Conservation (phyloP, 169 alveolate genomes). For the Babesia sp. region DNA sequence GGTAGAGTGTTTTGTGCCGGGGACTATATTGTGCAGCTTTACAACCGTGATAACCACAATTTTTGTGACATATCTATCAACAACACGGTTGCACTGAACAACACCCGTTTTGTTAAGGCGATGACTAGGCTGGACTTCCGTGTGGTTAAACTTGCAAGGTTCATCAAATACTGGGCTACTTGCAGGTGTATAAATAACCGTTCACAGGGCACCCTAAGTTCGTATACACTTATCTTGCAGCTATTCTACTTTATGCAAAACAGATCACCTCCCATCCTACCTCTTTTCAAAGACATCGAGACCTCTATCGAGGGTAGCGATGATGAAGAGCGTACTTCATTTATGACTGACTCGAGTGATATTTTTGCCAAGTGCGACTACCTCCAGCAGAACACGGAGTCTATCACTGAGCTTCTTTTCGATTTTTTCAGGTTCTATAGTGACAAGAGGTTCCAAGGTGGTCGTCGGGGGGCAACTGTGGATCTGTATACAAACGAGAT, state of each 20-base stretch:
- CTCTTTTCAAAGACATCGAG: slow-evolving; percentile 66
- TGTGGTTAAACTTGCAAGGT: slow-evolving; percentile 74
- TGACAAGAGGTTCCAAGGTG: slow-evolving; percentile 40
- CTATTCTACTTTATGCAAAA: slow-evolving; percentile 76
- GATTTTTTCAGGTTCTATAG: slow-evolving; percentile 60
- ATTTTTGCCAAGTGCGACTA: slow-evolving; percentile 41
- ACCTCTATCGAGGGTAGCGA: background rate
- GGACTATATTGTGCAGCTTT: slow-evolving; percentile 25
- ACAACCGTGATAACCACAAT: slow-evolving; percentile 49
- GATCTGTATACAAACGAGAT: slow-evolving; percentile 51
- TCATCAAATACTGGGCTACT: slow-evolving; percentile 84
- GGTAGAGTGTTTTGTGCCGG: slow-evolving; percentile 3
- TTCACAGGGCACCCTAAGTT: slow-evolving; percentile 75
- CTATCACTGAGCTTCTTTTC: slow-evolving; percentile 28
- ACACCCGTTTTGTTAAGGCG: slow-evolving; percentile 71
- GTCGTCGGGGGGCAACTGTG: slow-evolving; percentile 41
- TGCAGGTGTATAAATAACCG: slow-evolving; percentile 79
- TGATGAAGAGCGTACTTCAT: background rate
- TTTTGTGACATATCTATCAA: slow-evolving; percentile 79
- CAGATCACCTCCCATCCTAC: slow-evolving; percentile 75
- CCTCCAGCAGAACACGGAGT: slow-evolving; percentile 36
- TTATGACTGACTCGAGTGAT: slow-evolving; percentile 31
- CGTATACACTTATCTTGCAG: slow-evolving; percentile 81
- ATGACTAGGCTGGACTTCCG: slow-evolving; percentile 70
- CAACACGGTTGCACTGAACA: slow-evolving; percentile 81